A percentile compares a stretch with the other conserved stretches of the same genome.
phyloP scores from a whole-genome alignment of 257 asterid genomes.

The Solanum ossicruentum region DNA sequence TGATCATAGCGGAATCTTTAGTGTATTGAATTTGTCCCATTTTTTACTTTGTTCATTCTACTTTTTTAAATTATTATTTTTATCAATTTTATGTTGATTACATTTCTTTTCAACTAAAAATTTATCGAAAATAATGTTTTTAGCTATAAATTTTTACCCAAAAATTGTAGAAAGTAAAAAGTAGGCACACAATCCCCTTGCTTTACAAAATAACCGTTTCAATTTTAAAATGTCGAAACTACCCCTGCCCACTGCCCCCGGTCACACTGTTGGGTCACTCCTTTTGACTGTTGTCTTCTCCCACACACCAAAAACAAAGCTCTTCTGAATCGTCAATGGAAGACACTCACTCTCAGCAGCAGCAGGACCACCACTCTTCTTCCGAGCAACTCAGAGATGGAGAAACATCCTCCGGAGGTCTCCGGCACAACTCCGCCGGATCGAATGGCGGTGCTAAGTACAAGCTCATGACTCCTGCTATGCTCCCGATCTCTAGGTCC shows the following conservation, averaged over 20 bases:
- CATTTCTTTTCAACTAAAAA: no score
- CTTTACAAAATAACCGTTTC: not conserved
- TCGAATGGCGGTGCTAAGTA: constrained; percentile 41
- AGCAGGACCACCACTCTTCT: not conserved
- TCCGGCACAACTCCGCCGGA: not conserved
- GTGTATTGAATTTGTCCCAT: no score
- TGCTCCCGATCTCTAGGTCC: constrained; percentile 98
- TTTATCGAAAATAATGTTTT: no score
- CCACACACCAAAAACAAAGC: not conserved
- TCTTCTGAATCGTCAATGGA: constrained; percentile 8
- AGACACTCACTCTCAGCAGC: not conserved
- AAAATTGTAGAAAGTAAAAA: not conserved
- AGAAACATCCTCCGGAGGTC: not conserved
- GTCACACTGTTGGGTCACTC: not conserved
- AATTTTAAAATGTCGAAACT: not conserved
- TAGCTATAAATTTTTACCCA: not conserved
- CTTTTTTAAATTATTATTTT: no score
- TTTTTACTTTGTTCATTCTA: no score
- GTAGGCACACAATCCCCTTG: not conserved
- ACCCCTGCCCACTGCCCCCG: not conserved
- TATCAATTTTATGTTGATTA: no score
- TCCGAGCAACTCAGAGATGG: not conserved
- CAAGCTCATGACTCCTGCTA: constrained; percentile 90
- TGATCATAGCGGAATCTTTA: no score
- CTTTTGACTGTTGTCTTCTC: constrained; percentile 7